Conservation (phyloP, 176 grass and related monocot genomes). For the Poa pratensis region DNA sequence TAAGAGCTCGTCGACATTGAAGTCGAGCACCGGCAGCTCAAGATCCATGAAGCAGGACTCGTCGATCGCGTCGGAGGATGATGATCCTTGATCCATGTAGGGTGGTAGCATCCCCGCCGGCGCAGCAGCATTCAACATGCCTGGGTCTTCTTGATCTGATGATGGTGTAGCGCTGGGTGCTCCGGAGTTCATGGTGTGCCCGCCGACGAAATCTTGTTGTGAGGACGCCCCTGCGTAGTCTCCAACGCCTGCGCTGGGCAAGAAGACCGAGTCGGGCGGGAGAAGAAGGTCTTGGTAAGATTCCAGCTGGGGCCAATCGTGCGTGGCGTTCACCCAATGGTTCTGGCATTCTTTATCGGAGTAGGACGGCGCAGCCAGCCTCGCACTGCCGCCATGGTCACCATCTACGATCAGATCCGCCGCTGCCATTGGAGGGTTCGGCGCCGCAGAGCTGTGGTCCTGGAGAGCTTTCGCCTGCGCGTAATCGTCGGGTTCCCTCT, state of each 20-base stretch:
- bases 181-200: neutral
- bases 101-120: neutral
- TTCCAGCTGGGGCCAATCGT: neutral
- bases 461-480: neutral
- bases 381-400: neutral
- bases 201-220: neutral
- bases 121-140: neutral
- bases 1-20: neutral
- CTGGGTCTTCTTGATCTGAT: neutral
- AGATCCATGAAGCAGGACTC: neutral
- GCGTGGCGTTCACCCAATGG: too few species aligned
- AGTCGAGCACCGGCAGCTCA: neutral
- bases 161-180: neutral
- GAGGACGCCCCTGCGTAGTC: neutral
- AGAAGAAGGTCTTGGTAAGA: neutral
- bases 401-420: neutral
- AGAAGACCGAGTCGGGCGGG: neutral
- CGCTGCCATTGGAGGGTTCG: too few species aligned
- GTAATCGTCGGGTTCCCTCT: neutral
- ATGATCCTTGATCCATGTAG: neutral
- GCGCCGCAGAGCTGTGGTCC: too few species aligned
- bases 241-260: neutral
- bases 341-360: neutral
- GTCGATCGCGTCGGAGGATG: neutral
- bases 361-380: neutral